A percentile compares a stretch with the other conserved stretches of the same genome.
Evolutionary conservation across 2,329 filamentous ascomycete genomes (phyloP).

Genomic region (Trichophyton mentagrophytes): DNA sequence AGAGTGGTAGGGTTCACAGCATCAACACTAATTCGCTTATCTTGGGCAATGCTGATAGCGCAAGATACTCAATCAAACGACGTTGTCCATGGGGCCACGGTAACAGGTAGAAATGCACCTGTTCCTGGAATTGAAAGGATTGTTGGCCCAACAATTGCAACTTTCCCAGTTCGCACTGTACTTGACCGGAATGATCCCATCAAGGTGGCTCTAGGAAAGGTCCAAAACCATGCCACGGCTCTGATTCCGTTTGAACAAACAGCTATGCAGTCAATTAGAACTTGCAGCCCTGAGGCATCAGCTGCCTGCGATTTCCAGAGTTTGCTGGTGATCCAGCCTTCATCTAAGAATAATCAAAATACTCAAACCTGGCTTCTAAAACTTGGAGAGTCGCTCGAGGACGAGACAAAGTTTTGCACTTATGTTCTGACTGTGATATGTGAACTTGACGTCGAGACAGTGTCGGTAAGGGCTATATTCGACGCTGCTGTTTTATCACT

Average conservation of each 20-base stretch:
- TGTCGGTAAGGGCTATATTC: neutral
- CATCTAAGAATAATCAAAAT: neutral
- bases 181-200: constrained; percentile 23
- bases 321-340: constrained; percentile 26
- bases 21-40: constrained; percentile 8
- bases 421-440: constrained; percentile 6
- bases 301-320: constrained; percentile 31
- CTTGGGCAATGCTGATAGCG: constrained; percentile 6
- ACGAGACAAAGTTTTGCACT: constrained; percentile 6
- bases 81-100: constrained; percentile 32
- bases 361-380: neutral
- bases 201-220: constrained; percentile 38
- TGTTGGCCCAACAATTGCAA: constrained; percentile 33
- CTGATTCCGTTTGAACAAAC: constrained; percentile 44
- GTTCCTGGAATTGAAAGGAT: constrained; percentile 24
- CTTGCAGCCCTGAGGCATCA: constrained; percentile 33
- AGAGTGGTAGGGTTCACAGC: neutral
- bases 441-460: constrained; percentile 5
- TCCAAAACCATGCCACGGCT: neutral
- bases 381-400: constrained; percentile 1
- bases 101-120: constrained; percentile 30
- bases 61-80: constrained; percentile 20
- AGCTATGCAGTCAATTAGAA: constrained; percentile 36
- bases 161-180: constrained; percentile 29
- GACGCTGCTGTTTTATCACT: neutral